Conservation (phyloP, 306 rosid genomes). For the Oemleria cerasiformis region DNA sequence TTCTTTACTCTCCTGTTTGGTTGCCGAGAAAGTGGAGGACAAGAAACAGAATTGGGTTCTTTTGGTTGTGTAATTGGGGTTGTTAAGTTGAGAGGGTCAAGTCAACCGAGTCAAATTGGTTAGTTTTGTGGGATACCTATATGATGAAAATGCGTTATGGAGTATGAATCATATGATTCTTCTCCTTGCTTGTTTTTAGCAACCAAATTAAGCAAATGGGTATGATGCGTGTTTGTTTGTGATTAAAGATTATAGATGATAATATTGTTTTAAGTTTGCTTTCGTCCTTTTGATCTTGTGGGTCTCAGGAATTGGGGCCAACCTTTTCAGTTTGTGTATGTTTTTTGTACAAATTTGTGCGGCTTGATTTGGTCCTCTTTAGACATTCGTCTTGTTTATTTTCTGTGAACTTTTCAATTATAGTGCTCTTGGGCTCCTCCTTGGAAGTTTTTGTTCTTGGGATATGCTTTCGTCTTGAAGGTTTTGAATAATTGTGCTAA, state of each 20-base stretch:
- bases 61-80: slow-evolving; percentile 12
- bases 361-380: neutral
- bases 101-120: slow-evolving; percentile 14
- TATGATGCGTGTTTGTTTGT: neutral
- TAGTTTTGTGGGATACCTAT: slow-evolving; percentile 7
- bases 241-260: neutral
- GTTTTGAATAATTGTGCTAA: neutral
- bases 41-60: neutral
- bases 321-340: slow-evolving; percentile 7
- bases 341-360: slow-evolving; percentile 1
- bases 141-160: neutral
- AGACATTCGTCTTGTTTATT: neutral
- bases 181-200: neutral
- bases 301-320: neutral
- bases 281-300: neutral
- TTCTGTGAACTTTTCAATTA: neutral
- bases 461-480: slow-evolving; percentile 7
- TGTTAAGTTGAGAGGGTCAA: slow-evolving; percentile 16
- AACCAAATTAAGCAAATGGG: slow-evolving; percentile 10
- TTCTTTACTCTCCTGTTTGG: slow-evolving; percentile 11
- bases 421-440: neutral
- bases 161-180: slow-evolving; percentile 15
- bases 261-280: neutral
- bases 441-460: neutral
- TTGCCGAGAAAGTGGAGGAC: slow-evolving; percentile 2